phyloP scores from a whole-genome alignment of 164 flowering plant genomes.

The Magnolia changhungtana region DNA sequence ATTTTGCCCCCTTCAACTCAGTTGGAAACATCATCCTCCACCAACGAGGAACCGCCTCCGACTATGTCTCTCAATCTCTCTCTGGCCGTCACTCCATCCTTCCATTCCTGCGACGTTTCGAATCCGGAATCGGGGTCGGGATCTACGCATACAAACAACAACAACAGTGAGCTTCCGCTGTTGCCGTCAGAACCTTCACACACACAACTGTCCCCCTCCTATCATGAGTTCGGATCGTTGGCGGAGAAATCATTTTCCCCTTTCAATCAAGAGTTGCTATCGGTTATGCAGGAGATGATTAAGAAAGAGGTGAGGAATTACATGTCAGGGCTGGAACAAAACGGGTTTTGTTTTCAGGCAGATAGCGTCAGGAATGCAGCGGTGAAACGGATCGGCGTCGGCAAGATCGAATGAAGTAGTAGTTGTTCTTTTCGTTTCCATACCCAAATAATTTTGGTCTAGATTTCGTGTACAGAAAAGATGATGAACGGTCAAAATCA shows the following conservation, averaged over 20 bases:
- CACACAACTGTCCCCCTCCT: background rate
- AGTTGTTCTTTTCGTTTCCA: constrained; percentile 10
- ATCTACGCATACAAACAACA: constrained; percentile 9
- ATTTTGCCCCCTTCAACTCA: constrained; percentile 19
- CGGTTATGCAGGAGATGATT: constrained; percentile 87
- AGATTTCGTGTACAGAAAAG: constrained; percentile 29
- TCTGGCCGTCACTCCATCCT: constrained; percentile 39
- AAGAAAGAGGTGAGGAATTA: constrained; percentile 76
- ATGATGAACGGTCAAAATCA: background rate
- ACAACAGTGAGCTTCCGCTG: constrained; percentile 12
- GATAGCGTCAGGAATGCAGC: constrained; percentile 56
- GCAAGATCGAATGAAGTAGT: constrained; percentile 43
- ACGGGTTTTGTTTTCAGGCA: constrained; percentile 33
- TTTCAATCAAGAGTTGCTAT: constrained; percentile 55
- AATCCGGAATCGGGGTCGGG: constrained; percentile 18
- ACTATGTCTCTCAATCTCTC: constrained; percentile 58
- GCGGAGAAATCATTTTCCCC: constrained; percentile 26
- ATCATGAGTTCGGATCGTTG: constrained; percentile 1
- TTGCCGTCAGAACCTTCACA: constrained; percentile 6
- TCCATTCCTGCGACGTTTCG: constrained; percentile 34
- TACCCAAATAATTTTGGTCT: constrained; percentile 20
- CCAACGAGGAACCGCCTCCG: constrained; percentile 17
- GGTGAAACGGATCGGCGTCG: constrained; percentile 62
- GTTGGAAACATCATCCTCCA: background rate
- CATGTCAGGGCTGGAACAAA: constrained; percentile 58